Base-by-base conservation (phyloP, 768 basidiomycete genomes). In the Agaricus sinodeliciosus region DNA sequence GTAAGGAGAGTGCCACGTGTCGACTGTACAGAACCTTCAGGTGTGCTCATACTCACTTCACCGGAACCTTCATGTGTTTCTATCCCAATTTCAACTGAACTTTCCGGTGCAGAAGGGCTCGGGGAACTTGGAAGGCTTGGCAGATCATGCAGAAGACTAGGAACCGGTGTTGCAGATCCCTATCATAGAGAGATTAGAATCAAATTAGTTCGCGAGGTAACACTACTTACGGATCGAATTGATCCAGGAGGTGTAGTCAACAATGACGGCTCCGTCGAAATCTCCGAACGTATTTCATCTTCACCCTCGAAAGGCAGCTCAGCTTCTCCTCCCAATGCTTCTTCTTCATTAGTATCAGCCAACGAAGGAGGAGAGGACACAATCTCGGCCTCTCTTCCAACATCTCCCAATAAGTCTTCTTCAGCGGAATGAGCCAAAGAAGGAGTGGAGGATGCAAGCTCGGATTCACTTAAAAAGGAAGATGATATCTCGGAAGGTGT, bases 251-350 rank as follows among this genome's bases (percentile, higher is more conserved):
- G 67, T 2, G 77, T 78, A 9, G 80, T 74, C 16, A 87, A 64
- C 26, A 87, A 65, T 1, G 83, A 78, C 5, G 84, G 81, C 57
- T 73, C 74, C 2, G 83, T 84, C 4, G 79, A 47, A n/a, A 74
- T 15, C 72, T n/a, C 75, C 71, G 62, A 54, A 51, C 57, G 26
- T 15, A 54, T 31, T 51, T 54, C 2, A 51, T 46, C 43, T 3
- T 57, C 58, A 25, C 57, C 58, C 11, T 34, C 55, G 48, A 51
- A 49, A 57, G 49, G 26, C 5, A 48, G n/a, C 36, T 58, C 48
- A 43, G 51, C 19, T 26, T 53, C 36, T 19, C 47, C 25, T 54
- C 59, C 58, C 46, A 56, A 49, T 6, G 11, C 31, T 8, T 56
- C 58, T 22, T 44, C 57, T 25, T 50, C 46, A 9, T 57, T 36